Evolutionary conservation across 176 grass and related monocot genomes (phyloP).

Genomic region (Zoysia pacifica): DNA sequence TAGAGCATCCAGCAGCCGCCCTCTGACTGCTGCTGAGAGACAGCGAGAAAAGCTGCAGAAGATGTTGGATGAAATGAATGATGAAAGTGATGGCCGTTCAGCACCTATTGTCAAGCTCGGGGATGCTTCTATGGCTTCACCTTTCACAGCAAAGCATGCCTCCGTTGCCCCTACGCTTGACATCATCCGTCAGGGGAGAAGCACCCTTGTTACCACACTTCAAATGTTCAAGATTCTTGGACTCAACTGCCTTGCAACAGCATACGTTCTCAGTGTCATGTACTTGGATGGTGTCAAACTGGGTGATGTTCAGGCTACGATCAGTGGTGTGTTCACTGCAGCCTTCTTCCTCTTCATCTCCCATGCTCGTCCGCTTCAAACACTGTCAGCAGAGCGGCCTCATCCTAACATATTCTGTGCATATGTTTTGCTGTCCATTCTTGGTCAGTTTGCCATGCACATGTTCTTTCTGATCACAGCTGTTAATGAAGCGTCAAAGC

Average conservation of each 20-base stretch:
- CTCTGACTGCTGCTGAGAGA: conserved; percentile 73
- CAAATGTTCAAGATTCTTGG: conserved; percentile 99
- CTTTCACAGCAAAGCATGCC: conserved; percentile 97
- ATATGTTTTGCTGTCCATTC: conserved; percentile 87
- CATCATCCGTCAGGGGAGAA: conserved; percentile 94
- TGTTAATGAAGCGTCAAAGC: conserved; percentile 84
- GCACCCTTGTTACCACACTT: conserved; percentile 94
- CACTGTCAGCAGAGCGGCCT: conserved; percentile 71
- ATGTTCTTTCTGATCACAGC: conserved; percentile 77
- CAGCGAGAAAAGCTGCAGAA: conserved; percentile 86
- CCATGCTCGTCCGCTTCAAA: conserved; percentile 87
- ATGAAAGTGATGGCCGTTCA: conserved; percentile 74
- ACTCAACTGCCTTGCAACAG: conserved; percentile 94
- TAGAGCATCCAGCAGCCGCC: conserved; percentile 51
- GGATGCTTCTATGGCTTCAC: conserved; percentile 99
- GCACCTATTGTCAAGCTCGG: conserved; percentile 81
- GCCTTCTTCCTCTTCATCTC: conserved; percentile 99
- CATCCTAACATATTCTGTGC: conserved; percentile 97
- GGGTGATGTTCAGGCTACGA: conserved; percentile 95
- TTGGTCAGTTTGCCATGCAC: conserved; percentile 98
- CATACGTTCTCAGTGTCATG: conserved; percentile 98
- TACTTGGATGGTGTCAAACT: conserved; percentile 97
- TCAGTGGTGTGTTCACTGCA: conserved; percentile 92
- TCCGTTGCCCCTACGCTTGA: conserved; percentile 90
- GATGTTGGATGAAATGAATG: conserved; percentile 97